Percentiles rank a stretch among this genome's conserved stretches.
phyloP scores from a whole-genome alignment of 768 basidiomycete species.

The Cubamyces sp. region DNA sequence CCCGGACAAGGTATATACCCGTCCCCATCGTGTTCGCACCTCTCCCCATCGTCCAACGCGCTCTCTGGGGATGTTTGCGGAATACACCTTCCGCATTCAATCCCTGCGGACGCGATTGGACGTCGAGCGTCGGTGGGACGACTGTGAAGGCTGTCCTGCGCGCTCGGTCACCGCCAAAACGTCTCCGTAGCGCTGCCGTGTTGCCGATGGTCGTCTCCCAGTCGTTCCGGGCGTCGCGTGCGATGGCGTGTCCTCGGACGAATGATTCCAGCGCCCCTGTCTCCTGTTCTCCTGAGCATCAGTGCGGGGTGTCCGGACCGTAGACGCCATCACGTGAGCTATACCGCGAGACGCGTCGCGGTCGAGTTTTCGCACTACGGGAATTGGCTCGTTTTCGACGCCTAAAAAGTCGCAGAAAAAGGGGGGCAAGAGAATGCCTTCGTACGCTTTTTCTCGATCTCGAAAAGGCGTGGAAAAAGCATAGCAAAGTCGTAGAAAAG shows the following conservation, averaged over 20 bases:
- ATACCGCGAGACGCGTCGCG: neutral
- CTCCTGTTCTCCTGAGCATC: neutral
- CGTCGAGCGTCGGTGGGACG: neutral
- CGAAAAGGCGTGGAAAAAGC: too few relatives aligned
- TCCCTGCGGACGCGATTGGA: constrained; percentile 3
- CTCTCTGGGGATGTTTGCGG: constrained; percentile 6
- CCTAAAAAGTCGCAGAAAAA: too few relatives aligned
- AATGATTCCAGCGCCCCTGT: neutral
- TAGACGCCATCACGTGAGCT: constrained; percentile 1
- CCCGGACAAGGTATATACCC: constrained; percentile 66
- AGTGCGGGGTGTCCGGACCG: neutral
- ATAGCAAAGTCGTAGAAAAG: too few relatives aligned
- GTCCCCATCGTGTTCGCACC: neutral
- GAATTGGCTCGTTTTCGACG: neutral
- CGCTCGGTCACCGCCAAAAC: neutral
- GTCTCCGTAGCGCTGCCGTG: neutral
- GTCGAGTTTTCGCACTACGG: neutral
- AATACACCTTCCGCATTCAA: constrained; percentile 11
- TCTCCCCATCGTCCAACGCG: constrained; percentile 2
- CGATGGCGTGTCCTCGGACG: too few relatives aligned
- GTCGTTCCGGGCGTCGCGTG: too few relatives aligned
- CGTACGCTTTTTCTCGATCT: too few relatives aligned
- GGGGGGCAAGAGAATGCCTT: too few relatives aligned
- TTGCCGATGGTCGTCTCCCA: too few relatives aligned
- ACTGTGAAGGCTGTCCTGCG: neutral